phyloP scores from a whole-genome alignment of 495 filamentous ascomycete genomes.

The Trichoderma virens region DNA sequence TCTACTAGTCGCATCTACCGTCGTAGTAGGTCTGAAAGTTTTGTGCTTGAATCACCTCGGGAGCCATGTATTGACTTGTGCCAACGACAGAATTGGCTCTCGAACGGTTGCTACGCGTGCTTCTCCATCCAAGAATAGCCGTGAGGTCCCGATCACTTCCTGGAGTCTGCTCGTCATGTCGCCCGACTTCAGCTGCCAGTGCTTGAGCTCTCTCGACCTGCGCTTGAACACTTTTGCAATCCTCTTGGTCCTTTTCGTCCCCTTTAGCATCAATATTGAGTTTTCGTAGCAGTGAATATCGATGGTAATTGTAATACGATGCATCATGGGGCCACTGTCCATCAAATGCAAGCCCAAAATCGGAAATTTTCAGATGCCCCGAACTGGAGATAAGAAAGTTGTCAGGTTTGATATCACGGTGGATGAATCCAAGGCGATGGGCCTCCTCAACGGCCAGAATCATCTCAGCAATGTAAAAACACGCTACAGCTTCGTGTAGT shows the following conservation, averaged over 20 bases:
- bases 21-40: slow-evolving; percentile 51
- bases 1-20: slow-evolving; percentile 95
- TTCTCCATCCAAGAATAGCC: slow-evolving; percentile 66
- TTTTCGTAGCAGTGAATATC: slow-evolving; percentile 66
- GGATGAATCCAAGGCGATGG: slow-evolving; percentile 80
- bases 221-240: slow-evolving; percentile 38
- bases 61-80: slow-evolving; percentile 96
- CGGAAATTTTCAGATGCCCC: slow-evolving; percentile 89
- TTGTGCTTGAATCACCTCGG: slow-evolving; percentile 78
- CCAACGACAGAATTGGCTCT: slow-evolving; percentile 84
- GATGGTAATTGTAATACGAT: slow-evolving; percentile 71
- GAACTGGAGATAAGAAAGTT: slow-evolving; percentile 86
- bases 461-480: slow-evolving; percentile 92
- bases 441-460: slow-evolving; percentile 89
- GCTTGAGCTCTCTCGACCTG: slow-evolving; percentile 20
- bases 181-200: slow-evolving; percentile 40
- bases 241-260: slow-evolving; percentile 62
- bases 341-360: slow-evolving; percentile 91
- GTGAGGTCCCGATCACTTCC: slow-evolving; percentile 24
- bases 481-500: slow-evolving; percentile 66
- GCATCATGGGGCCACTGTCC: slow-evolving; percentile 92
- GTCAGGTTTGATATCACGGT: slow-evolving; percentile 93
- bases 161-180: slow-evolving; percentile 35
- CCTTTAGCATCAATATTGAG: slow-evolving; percentile 68
- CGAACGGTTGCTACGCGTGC: slow-evolving; percentile 62